These are phyloP conservation scores for Colletotrichum siamense DNA, from an alignment of 2,329 filamentous ascomycete genomes.

Conservation along the genomic window DNA sequence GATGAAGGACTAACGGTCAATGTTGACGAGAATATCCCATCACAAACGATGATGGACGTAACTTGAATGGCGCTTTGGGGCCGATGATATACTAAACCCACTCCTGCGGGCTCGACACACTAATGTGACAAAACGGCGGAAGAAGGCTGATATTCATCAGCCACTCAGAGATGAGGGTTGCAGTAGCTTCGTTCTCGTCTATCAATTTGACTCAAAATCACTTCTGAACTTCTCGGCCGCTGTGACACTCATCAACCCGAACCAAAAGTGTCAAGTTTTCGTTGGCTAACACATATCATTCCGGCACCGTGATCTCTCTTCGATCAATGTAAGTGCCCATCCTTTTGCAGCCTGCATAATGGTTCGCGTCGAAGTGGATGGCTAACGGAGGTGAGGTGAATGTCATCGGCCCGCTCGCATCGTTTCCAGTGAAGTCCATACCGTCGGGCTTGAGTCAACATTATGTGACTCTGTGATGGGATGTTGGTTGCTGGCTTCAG, in stretches of 20 bases:
- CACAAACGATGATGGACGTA: not conserved
- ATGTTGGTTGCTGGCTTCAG: not conserved
- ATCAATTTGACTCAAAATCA: conserved; percentile 11
- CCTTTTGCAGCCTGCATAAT: not conserved
- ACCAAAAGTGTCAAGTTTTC: not conserved
- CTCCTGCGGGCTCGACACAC: not conserved
- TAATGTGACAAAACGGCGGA: not conserved
- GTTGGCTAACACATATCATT: not conserved
- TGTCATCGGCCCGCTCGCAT: not conserved
- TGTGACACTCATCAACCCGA: not conserved
- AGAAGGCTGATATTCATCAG: not conserved
- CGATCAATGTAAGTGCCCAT: not conserved
- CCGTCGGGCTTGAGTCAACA: not conserved
- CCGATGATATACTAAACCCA: conserved; percentile 2
- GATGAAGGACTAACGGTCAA: conserved; percentile 13
- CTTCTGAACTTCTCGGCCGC: not conserved
- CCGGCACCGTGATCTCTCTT: not conserved
- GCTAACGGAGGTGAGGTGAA: not conserved
- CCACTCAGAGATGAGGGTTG: not conserved
- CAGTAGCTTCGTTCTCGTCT: conserved; percentile 6
- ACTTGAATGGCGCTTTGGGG: not conserved
- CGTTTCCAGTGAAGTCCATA: not conserved
- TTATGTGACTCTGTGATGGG: not conserved
- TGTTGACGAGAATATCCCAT: conserved; percentile 12
- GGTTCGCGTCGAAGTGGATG: not conserved